Percentiles rank a stretch among this genome's conserved stretches.
Evolutionary conservation across 306 rosid genomes (phyloP).

Genomic region (Alnus glutinosa): DNA sequence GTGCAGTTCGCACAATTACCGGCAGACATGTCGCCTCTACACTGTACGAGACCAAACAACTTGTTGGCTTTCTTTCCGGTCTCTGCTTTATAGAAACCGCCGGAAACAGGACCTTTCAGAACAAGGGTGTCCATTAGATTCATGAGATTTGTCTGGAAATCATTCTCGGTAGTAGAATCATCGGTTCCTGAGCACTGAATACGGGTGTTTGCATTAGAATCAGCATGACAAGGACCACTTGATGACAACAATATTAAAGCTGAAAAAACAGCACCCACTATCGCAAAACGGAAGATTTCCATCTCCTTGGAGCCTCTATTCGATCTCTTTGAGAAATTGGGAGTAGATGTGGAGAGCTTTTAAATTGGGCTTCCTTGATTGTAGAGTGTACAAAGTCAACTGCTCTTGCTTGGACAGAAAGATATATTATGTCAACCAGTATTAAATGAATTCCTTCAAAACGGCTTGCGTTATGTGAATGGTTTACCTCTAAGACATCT

Average conservation of each 20-base stretch:
- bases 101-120: slow-evolving; percentile 33
- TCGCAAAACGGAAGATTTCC: slow-evolving; percentile 29
- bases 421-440: background rate
- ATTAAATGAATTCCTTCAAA: too few relatives aligned
- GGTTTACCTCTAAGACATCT: too few relatives aligned
- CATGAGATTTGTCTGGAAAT: slow-evolving; percentile 40
- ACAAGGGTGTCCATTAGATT: slow-evolving; percentile 39
- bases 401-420: background rate
- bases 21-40: slow-evolving; percentile 55
- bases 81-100: slow-evolving; percentile 47
- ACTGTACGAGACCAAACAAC: slow-evolving; percentile 48
- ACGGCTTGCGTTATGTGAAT: too few relatives aligned
- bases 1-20: slow-evolving; percentile 39
- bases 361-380: background rate
- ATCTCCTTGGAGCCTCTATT: slow-evolving; percentile 28
- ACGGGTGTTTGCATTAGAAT: slow-evolving; percentile 24
- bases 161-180: slow-evolving; percentile 27
- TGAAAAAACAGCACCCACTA: slow-evolving; percentile 13
- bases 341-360: slow-evolving; percentile 8
- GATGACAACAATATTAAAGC: slow-evolving; percentile 9
- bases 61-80: slow-evolving; percentile 29
- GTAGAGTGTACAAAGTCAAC: background rate
- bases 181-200: slow-evolving; percentile 36
- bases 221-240: slow-evolving; percentile 29
- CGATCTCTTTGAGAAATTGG: background rate